Evolutionary conservation across 352 stramenopile species (phyloP), one percentile per base, ranked within the genome.

Genomic region (Globisporangium radiosum): DNA sequence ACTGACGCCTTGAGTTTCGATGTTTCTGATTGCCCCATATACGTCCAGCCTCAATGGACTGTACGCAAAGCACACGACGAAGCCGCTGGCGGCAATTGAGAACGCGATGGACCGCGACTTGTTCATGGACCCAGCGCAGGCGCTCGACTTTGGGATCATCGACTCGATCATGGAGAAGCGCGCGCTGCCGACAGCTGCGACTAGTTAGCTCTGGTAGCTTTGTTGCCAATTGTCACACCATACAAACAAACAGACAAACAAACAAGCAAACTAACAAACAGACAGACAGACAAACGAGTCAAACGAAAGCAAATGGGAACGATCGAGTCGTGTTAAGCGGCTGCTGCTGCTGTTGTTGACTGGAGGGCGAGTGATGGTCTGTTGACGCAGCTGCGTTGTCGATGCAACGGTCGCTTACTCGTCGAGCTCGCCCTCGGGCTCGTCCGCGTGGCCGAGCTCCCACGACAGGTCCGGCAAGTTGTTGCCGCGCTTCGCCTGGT

Each of bases 101-200:
- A 84, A 90, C 59, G 83, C 83, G 8, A 93, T 94, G 85, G 85
- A 94, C 62, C 76, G 85, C 58, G 85, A 94, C 61, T 64, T 92
- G 25, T 94, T 94, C 70, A 90, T 95, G 81, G 84, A 95, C 56
- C 74, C 85, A 2, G 62, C 69, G 25, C 72, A 81, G 47, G 85
- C 85, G 15, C 68, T 86, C 15, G 81, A 89, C 49, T 94, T 94
- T 63, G 85, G 85, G 38, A 83, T 94, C 47, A 86, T 94, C 56
- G 85, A 94, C 68, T 76, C 76, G 0, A 90, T 94, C 69, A 81
- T 94, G 64, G 57, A 66, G 47, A 90, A 85, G 65, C 75, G 85
- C 36, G 78, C 63, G 19, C 53, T 65, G 25, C 47, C 63, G 0
- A 52, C 57, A 14, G 43, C 56, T 6, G 50, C 59, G 36, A 57